phyloP scores from a whole-genome alignment of 371 early-diverging fungal genomes.

The Zopfochytrium polystomum region DNA sequence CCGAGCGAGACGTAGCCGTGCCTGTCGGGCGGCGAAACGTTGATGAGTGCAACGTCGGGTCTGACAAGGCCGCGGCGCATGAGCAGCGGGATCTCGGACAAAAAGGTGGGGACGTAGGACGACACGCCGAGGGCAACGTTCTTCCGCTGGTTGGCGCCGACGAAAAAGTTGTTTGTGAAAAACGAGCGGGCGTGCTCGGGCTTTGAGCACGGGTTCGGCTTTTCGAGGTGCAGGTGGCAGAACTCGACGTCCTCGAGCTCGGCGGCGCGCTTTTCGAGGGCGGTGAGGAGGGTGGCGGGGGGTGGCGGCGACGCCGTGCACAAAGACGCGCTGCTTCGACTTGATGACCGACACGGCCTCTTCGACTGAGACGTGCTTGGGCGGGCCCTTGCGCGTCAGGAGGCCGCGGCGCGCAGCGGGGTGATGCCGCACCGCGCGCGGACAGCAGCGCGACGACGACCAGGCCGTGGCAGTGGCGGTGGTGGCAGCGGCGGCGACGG shows the following conservation, averaged over 20 bases:
- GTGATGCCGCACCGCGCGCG: no score
- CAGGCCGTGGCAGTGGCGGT: no score
- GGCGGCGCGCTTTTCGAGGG: slow-evolving; percentile 27
- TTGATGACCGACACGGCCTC: slow-evolving; percentile 43
- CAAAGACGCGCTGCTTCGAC: slow-evolving; percentile 36
- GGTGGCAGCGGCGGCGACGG: no score
- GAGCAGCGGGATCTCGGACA: slow-evolving; percentile 40
- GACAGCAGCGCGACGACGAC: no score
- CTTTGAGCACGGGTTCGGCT: slow-evolving; percentile 33
- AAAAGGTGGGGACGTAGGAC: slow-evolving; percentile 43
- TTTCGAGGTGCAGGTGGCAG: slow-evolving; percentile 45
- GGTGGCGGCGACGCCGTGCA: slow-evolving; percentile 41
- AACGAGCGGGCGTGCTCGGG: slow-evolving; percentile 20
- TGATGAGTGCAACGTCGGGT: slow-evolving; percentile 49
- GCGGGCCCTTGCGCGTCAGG: slow-evolving; percentile 23
- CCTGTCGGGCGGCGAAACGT: slow-evolving; percentile 48
- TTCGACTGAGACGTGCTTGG: slow-evolving; percentile 30
- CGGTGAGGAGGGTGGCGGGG: slow-evolving; percentile 20
- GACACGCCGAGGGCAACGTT: slow-evolving; percentile 35
- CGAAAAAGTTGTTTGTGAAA: slow-evolving; percentile 46
- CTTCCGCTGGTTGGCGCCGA: slow-evolving; percentile 42
- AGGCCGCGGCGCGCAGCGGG: slow-evolving; percentile 3
- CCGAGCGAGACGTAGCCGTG: slow-evolving; percentile 51
- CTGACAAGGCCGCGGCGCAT: slow-evolving; percentile 31
- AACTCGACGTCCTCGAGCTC: slow-evolving; percentile 38